These are phyloP conservation scores for Blastobotrys terrestris DNA, from an alignment of 805 yeast genomes.

Conservation along the genomic window DNA sequence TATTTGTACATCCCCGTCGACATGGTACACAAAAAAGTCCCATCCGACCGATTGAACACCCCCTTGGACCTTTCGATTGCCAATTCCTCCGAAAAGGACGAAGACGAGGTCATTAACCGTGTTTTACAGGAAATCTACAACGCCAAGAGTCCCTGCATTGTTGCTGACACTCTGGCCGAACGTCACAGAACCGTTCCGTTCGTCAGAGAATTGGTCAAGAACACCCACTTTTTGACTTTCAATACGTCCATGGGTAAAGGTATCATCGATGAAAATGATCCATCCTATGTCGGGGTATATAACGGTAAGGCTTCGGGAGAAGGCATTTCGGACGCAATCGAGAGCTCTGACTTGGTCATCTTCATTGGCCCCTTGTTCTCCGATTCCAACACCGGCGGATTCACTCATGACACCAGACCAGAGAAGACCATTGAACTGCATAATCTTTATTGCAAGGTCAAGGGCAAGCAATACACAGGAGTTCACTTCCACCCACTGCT, in stretches of 20 bases:
- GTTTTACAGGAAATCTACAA: constrained; percentile 48
- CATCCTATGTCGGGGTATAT: constrained; percentile 64
- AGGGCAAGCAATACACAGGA: constrained; percentile 35
- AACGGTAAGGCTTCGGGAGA: constrained; percentile 52
- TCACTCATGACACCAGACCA: constrained; percentile 42
- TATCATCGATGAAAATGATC: constrained; percentile 60
- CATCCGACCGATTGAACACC: constrained; percentile 31
- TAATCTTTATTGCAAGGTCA: constrained; percentile 48
- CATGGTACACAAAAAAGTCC: constrained; percentile 37
- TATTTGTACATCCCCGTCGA: constrained; percentile 74
- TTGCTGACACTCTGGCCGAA: constrained; percentile 66
- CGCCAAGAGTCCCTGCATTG: constrained; percentile 53
- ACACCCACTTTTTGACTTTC: constrained; percentile 49
- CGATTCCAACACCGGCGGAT: constrained; percentile 67
- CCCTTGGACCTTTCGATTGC: constrained; percentile 30
- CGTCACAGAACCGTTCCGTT: constrained; percentile 47
- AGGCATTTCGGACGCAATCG: constrained; percentile 43
- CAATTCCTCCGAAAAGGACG: constrained; percentile 24
- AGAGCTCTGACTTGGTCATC: constrained; percentile 61
- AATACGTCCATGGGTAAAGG: constrained; percentile 68
- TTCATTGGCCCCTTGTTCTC: constrained; percentile 63
- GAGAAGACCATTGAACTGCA: constrained; percentile 44
- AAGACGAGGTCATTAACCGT: constrained; percentile 34
- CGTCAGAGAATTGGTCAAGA: constrained; percentile 44
- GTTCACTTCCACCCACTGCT: constrained; percentile 49